These are phyloP conservation scores for Linnemannia hyalina DNA, from an alignment of 192 early-diverging fungal genomes.

Conservation along the genomic window DNA sequence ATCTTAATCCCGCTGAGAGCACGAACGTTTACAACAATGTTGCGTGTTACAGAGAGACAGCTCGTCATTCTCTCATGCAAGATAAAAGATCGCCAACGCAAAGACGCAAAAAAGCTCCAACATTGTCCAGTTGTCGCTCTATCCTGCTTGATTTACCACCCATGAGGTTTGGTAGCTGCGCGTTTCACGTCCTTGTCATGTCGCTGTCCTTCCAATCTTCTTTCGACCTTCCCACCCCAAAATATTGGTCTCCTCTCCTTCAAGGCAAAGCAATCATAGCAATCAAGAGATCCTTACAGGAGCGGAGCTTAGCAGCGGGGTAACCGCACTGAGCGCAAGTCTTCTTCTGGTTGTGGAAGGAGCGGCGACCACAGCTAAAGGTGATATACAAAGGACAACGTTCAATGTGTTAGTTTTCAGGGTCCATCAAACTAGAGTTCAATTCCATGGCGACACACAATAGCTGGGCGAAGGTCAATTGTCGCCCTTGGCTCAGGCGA, in stretches of 20 bases:
- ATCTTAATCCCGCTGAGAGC: neutral
- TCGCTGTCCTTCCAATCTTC: neutral
- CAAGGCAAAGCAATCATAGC: neutral
- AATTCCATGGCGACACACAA: neutral
- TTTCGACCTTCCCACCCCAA: too few species aligned
- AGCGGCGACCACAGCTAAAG: slow-evolving; percentile 87
- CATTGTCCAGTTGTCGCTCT: neutral
- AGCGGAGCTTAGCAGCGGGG: slow-evolving; percentile 97
- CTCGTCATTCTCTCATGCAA: neutral
- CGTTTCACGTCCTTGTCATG: neutral
- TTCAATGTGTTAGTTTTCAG: too few species aligned
- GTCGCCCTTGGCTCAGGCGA: neutral
- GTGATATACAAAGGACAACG: too few species aligned
- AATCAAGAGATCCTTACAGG: slow-evolving; percentile 70
- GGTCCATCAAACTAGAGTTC: neutral
- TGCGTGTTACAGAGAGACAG: neutral
- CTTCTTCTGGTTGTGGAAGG: slow-evolving; percentile 99
- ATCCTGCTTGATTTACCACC: neutral
- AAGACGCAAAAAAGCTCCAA: neutral
- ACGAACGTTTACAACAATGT: neutral
- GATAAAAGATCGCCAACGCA: neutral
- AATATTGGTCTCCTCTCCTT: neutral
- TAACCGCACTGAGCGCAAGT: slow-evolving; percentile 99
- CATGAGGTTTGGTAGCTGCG: neutral
- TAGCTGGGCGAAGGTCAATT: too few species aligned